These are phyloP conservation scores for Aureoboletus auriporus DNA, from an alignment of 768 basidiomycete species.

Conservation along the genomic window DNA sequence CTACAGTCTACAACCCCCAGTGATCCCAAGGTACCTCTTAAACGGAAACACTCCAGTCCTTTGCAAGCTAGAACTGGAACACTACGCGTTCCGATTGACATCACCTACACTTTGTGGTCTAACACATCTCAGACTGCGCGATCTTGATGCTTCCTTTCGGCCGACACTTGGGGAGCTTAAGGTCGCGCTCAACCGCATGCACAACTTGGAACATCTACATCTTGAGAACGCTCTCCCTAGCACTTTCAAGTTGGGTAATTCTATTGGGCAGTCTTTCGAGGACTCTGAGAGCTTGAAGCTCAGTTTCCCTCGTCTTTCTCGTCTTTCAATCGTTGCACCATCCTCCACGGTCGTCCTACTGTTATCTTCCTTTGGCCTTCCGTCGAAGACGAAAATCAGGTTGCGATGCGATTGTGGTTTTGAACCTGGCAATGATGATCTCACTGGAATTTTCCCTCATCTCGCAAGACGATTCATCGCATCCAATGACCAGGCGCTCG, in stretches of 20 bases:
- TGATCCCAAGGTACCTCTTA: constrained; percentile 28
- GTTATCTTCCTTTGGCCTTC: constrained; percentile 3
- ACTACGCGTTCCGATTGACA: constrained; percentile 26
- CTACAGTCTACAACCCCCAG: constrained; percentile 12
- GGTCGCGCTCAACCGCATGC: too few species aligned
- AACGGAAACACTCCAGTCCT: constrained; percentile 32
- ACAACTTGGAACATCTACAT: too few species aligned
- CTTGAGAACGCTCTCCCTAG: too few species aligned
- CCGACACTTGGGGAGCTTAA: too few species aligned
- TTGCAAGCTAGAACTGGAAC: constrained; percentile 33
- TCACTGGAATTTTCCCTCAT: constrained; percentile 9
- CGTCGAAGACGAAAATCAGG: constrained; percentile 13
- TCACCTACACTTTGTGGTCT: too few species aligned
- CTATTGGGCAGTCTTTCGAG: constrained; percentile 16
- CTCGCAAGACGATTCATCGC: constrained; percentile 13
- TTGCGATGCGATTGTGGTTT: constrained; percentile 11
- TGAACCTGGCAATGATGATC: constrained; percentile 5
- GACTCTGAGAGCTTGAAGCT: background rate
- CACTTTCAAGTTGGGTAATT: too few species aligned
- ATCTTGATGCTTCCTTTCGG: too few species aligned
- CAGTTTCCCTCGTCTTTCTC: too few species aligned
- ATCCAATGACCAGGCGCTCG: background rate
- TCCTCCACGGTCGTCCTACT: too few species aligned
- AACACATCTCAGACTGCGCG: too few species aligned
- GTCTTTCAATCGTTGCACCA: too few species aligned